phyloP scores from a whole-genome alignment of 345 rosid genomes.

The Eucalyptus sideroxylon region DNA sequence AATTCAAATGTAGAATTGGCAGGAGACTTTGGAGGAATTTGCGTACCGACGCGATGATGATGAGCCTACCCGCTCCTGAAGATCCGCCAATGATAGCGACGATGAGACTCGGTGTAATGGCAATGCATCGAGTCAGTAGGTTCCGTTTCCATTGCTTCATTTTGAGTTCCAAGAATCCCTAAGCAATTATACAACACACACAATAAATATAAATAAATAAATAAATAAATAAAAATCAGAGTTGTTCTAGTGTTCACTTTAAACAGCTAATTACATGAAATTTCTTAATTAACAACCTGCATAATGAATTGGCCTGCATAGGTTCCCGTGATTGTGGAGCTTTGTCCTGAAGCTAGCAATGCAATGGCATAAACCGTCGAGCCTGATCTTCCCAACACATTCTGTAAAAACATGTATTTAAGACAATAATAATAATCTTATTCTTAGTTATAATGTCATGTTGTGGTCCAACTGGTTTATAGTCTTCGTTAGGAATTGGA shows the following conservation, averaged over 20 bases:
- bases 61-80: conserved; percentile 44
- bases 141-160: conserved; percentile 52
- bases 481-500: not conserved
- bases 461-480: not conserved
- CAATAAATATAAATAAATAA: not conserved
- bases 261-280: not conserved
- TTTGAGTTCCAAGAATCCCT: conserved; percentile 61
- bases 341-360: conserved; percentile 61
- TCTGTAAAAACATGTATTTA: conserved; percentile 13
- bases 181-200: not conserved
- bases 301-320: conserved; percentile 64
- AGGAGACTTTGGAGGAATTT: not conserved
- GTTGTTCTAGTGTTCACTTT: not conserved
- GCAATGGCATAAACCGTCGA: conserved; percentile 41
- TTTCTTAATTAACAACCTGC: conserved; percentile 21
- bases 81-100: conserved; percentile 51
- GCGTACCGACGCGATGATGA: conserved; percentile 54
- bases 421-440: not conserved
- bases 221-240: not conserved
- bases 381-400: conserved; percentile 51
- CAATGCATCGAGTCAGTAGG: conserved; percentile 44
- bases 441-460: not conserved
- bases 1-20: not conserved
- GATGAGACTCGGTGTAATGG: conserved; percentile 51
- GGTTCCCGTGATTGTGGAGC: conserved; percentile 65